A percentile compares a stretch with the other conserved stretches of the same genome.
Evolutionary conservation across 768 basidiomycete species (phyloP).

Genomic region (Boletus subcaerulescens): DNA sequence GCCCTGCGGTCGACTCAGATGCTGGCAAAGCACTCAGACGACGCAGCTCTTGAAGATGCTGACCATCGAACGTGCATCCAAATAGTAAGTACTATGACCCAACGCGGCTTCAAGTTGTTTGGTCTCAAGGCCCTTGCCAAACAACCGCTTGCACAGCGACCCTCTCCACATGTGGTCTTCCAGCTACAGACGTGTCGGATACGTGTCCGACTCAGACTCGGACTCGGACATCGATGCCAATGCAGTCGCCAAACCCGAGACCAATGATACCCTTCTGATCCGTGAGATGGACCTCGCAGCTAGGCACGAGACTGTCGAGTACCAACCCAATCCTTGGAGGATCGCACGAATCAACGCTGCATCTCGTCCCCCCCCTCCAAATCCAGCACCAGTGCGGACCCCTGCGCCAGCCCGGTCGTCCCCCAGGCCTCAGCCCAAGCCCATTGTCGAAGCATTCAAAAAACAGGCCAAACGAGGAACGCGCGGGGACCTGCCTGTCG

Average conservation of each 20-base stretch:
- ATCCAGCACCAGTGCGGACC: neutral
- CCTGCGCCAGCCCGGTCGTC: neutral
- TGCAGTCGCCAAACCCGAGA: neutral
- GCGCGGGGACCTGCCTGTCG: neutral
- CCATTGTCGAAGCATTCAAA: constrained; percentile 47
- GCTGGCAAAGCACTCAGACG: too few relatives aligned
- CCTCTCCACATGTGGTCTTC: neutral
- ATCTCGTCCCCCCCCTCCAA: constrained; percentile 34
- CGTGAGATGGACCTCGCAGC: constrained; percentile 58
- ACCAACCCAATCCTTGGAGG: constrained; percentile 76
- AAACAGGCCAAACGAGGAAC: constrained; percentile 32
- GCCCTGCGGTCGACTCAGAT: too few relatives aligned
- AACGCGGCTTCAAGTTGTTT: neutral
- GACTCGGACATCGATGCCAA: constrained; percentile 14
- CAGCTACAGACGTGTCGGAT: constrained; percentile 12
- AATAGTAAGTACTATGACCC: too few relatives aligned
- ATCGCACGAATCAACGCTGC: constrained; percentile 80
- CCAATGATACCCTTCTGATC: constrained; percentile 31
- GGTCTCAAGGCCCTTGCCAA: neutral
- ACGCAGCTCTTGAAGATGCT: too few relatives aligned
- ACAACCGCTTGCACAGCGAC: neutral
- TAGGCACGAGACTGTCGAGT: constrained; percentile 58
- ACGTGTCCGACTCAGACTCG: constrained; percentile 17
- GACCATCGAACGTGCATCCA: too few relatives aligned
- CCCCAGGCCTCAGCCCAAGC: constrained; percentile 24